These are phyloP conservation scores for Coemansia furcata DNA, from an alignment of 192 early-diverging fungal species.

Conservation along the genomic window DNA sequence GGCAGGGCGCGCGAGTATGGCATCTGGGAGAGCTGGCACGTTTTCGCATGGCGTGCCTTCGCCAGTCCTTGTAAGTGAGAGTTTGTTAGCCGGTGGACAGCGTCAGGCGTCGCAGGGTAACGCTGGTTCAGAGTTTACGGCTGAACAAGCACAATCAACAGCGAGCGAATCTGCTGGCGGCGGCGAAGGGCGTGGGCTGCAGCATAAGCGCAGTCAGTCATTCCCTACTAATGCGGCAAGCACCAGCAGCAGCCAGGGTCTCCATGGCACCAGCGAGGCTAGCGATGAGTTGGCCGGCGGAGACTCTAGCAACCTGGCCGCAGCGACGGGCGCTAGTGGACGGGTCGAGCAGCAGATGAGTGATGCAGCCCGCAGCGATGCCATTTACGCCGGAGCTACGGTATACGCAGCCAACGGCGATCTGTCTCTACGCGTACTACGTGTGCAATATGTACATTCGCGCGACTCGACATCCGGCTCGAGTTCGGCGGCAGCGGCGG, in stretches of 20 bases:
- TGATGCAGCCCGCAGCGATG: slow-evolving; percentile 34
- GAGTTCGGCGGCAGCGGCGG: background rate
- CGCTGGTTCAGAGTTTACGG: background rate
- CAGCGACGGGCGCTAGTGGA: background rate
- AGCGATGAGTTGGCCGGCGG: background rate
- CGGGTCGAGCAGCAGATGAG: slow-evolving; percentile 33
- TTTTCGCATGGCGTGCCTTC: slow-evolving; percentile 28
- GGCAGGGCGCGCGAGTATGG: slow-evolving; percentile 7
- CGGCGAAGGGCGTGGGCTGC: slow-evolving; percentile 15
- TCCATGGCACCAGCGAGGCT: slow-evolving; percentile 7
- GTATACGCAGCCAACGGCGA: slow-evolving; percentile 50
- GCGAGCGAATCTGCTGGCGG: background rate
- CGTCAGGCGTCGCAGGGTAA: slow-evolving; percentile 16
- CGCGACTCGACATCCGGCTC: slow-evolving; percentile 5
- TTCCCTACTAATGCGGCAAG: slow-evolving; percentile 26
- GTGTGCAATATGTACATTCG: slow-evolving; percentile 37
- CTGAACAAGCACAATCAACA: background rate
- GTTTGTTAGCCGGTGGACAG: background rate
- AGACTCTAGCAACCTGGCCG: background rate
- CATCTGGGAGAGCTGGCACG: slow-evolving; percentile 38
- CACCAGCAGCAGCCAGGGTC: background rate
- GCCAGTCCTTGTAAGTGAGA: background rate
- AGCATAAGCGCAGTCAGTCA: slow-evolving; percentile 51
- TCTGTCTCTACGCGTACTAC: slow-evolving; percentile 39
- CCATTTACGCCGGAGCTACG: slow-evolving; percentile 33